These are phyloP conservation scores for Malassezia yamatoensis DNA, from an alignment of 1,284 basidiomycete species.

Conservation along the genomic window DNA sequence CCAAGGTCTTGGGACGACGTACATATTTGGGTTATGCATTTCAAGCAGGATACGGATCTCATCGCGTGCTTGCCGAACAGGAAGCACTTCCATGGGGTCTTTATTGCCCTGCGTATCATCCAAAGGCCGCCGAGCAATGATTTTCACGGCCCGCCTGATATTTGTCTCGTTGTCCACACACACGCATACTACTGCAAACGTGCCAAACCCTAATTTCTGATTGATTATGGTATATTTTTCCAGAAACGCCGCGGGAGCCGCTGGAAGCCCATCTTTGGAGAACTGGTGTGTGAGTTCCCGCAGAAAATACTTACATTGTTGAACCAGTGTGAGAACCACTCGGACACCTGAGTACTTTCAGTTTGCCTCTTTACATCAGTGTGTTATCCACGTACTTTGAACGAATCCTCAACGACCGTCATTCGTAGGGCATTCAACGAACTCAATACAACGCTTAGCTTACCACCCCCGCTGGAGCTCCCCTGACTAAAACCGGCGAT, in stretches of 20 bases:
- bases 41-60: constrained; percentile 41
- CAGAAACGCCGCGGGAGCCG: background rate
- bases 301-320: background rate
- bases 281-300: background rate
- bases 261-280: background rate
- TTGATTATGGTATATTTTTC: constrained; percentile 35
- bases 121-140: constrained; percentile 44
- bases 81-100: constrained; percentile 1
- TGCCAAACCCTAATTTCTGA: constrained; percentile 36
- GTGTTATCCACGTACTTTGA: background rate
- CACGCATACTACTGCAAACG: constrained; percentile 41
- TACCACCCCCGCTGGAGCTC: too few species aligned
- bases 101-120: background rate
- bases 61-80: constrained; percentile 6
- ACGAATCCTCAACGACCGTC: background rate
- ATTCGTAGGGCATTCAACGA: too few species aligned
- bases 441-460: too few species aligned
- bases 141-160: constrained; percentile 40
- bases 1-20: background rate
- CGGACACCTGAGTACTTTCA: too few species aligned
- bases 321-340: constrained; percentile 2
- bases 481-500: too few species aligned
- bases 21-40: constrained; percentile 39
- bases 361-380: background rate
- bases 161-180: constrained; percentile 30